Evolutionary conservation across 2,329 filamentous ascomycete species (phyloP).

Genomic region (Fusarium metavorans): DNA sequence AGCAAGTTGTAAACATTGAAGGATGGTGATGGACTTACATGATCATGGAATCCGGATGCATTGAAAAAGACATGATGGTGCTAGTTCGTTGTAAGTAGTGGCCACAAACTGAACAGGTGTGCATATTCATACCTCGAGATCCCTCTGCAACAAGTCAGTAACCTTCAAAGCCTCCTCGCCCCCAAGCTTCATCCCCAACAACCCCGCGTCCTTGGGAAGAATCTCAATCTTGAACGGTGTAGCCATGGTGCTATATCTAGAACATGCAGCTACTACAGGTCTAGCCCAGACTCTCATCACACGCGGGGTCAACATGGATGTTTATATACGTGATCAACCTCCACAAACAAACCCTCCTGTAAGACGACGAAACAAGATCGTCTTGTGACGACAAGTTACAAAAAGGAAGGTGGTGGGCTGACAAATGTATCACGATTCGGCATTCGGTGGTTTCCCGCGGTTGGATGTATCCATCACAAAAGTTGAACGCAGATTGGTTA

Average conservation of each 20-base stretch:
- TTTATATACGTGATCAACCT: background rate
- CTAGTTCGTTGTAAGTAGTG: conserved; percentile 23
- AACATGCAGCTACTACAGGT: conserved; percentile 12
- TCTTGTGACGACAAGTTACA: conserved; percentile 20
- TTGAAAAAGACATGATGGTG: conserved; percentile 86
- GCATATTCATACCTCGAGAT: conserved; percentile 68
- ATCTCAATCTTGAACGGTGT: conserved; percentile 63
- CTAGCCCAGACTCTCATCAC: conserved; percentile 25
- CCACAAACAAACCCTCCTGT: background rate
- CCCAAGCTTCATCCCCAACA: conserved; percentile 61
- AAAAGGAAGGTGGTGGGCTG: conserved; percentile 13
- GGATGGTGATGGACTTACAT: conserved; percentile 60
- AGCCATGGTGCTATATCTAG: conserved; percentile 52
- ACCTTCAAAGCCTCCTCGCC: conserved; percentile 71
- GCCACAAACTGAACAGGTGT: background rate
- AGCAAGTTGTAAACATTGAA: background rate
- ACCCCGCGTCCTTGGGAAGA: conserved; percentile 61
- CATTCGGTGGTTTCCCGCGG: background rate
- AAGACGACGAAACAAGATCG: background rate
- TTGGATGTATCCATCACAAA: background rate
- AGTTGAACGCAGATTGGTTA: background rate
- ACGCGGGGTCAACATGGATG: conserved; percentile 26
- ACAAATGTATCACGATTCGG: conserved; percentile 15
- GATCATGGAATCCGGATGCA: conserved; percentile 80
- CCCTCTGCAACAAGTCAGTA: conserved; percentile 79